These are phyloP conservation scores for Eutrema yunnanense DNA, from an alignment of 345 rosid species.

Conservation along the genomic window DNA sequence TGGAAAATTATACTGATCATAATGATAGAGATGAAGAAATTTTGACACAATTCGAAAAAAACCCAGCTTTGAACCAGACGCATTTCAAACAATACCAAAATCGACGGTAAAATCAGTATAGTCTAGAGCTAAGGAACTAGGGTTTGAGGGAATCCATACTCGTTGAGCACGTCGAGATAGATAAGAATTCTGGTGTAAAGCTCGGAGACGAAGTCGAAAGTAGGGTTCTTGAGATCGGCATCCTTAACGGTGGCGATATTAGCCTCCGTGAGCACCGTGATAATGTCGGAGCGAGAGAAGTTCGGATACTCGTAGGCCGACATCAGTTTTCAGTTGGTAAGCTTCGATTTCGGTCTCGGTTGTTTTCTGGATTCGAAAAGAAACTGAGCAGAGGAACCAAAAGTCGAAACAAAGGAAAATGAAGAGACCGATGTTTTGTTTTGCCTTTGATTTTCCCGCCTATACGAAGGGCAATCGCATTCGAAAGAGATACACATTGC, in stretches of 20 bases:
- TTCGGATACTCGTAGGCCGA: constrained; percentile 64
- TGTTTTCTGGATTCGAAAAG: not conserved
- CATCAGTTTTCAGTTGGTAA: constrained; percentile 35
- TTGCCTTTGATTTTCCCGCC: constrained; percentile 21
- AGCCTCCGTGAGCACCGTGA: constrained; percentile 46
- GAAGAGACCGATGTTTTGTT: not conserved
- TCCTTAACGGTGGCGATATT: constrained; percentile 52
- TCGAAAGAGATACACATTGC: not conserved
- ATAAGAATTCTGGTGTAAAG: constrained; percentile 60
- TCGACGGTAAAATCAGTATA: not conserved
- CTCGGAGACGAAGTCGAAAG: constrained; percentile 43
- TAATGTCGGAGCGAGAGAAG: constrained; percentile 55
- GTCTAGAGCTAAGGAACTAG: not conserved
- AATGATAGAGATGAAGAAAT: not conserved
- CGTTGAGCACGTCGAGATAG: constrained; percentile 59
- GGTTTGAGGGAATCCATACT: constrained; percentile 31
- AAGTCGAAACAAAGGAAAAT: not conserved
- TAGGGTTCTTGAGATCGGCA: constrained; percentile 46
- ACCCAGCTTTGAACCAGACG: not conserved
- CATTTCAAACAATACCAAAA: not conserved
- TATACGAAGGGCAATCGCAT: not conserved
- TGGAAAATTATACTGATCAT: too few relatives aligned
- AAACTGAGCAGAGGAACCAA: not conserved
- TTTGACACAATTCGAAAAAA: not conserved
- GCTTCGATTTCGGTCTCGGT: not conserved